Conservation (phyloP, 2,329 filamentous ascomycete species). For the Ciborinia camelliae region DNA sequence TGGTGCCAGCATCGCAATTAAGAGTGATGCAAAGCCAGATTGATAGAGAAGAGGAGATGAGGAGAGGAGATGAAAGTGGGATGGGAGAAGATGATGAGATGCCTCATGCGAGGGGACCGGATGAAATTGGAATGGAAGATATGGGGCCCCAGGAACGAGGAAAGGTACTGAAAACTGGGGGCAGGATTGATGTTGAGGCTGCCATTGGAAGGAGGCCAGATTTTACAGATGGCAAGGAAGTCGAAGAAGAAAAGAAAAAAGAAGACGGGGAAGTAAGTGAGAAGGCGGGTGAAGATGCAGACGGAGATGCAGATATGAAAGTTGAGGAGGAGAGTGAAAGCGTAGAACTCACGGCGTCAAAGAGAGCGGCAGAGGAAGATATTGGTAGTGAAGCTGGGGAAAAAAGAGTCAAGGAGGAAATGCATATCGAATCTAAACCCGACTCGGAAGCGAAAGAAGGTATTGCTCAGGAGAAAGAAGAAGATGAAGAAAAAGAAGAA, state of each 20-base stretch:
- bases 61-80: constrained; percentile 18
- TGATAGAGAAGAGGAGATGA: constrained; percentile 23
- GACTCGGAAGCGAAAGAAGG: not conserved
- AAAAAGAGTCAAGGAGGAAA: constrained; percentile 14
- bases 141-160: constrained; percentile 66
- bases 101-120: constrained; percentile 80
- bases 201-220: constrained; percentile 51
- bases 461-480: not conserved
- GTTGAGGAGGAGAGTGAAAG: constrained; percentile 30
- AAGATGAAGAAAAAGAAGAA: not conserved
- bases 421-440: not conserved
- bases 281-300: constrained; percentile 32
- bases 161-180: constrained; percentile 36
- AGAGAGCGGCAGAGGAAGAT: constrained; percentile 54
- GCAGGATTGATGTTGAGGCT: constrained; percentile 56
- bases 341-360: constrained; percentile 42
- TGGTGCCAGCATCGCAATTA: constrained; percentile 66
- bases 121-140: constrained; percentile 81
- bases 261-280: constrained; percentile 47
- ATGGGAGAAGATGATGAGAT: constrained; percentile 57
- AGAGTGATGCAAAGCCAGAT: constrained; percentile 33
- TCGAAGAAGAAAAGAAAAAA: constrained; percentile 52
- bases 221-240: constrained; percentile 40
- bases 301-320: constrained; percentile 27
- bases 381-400: constrained; percentile 33